phyloP scores from a whole-genome alignment of 441 rosid species.

The Erysimum pusillum region DNA sequence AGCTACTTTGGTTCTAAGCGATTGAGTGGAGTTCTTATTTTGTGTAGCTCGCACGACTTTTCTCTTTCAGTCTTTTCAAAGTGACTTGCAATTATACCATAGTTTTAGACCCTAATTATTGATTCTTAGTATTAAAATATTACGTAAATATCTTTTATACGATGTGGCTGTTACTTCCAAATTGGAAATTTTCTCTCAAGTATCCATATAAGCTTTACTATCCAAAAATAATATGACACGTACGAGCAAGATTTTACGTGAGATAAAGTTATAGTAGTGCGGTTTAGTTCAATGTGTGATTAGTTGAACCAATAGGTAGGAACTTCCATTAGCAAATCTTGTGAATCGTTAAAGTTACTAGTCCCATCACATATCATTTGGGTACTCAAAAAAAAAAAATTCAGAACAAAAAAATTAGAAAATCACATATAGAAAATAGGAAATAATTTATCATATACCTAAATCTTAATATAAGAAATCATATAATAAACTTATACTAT shows the following conservation, averaged over 20 bases:
- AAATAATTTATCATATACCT: not conserved
- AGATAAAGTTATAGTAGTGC: slow-evolving; percentile 29
- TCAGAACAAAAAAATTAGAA: not conserved
- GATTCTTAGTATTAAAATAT: not conserved
- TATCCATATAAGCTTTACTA: slow-evolving; percentile 5
- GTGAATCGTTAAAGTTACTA: slow-evolving; percentile 18
- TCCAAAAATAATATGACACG: slow-evolving; percentile 28
- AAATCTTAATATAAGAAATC: not conserved
- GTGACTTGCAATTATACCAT: not conserved
- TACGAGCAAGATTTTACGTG: slow-evolving; percentile 14
- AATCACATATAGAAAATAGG: not conserved
- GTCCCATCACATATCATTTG: slow-evolving; percentile 30
- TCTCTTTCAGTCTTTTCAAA: not conserved
- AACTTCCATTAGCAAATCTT: slow-evolving; percentile 33
- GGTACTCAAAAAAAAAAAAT: not conserved
- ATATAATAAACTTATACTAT: no score
- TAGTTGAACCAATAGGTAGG: slow-evolving; percentile 1
- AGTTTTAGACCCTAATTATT: not conserved
- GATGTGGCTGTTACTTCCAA: not conserved
- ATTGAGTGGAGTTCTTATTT: not conserved
- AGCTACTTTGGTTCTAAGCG: slow-evolving; percentile 20
- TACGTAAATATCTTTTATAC: slow-evolving; percentile 1
- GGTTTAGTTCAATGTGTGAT: slow-evolving; percentile 7
- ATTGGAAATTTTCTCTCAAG: not conserved
- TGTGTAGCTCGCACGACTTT: not conserved